Evolutionary conservation across 148 eudicot genomes (phyloP), one percentile per base, ranked within the genome.

Genomic region (Dianthus caryophyllus): DNA sequence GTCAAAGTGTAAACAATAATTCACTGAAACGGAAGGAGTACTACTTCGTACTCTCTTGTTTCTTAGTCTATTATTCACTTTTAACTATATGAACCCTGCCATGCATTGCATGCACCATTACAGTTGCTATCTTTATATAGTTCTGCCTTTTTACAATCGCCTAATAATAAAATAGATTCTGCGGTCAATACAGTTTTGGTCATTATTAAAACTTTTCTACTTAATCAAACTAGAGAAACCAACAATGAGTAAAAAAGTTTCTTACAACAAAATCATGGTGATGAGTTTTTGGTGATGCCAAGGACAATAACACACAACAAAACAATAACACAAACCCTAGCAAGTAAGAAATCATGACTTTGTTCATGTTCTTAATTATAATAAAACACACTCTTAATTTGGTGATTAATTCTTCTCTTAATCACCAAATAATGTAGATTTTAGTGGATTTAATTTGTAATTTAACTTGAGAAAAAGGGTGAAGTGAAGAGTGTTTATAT

Each of bases 211-310:
- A 7, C 38, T 33, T 33, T 33, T 33, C 7, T 3, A 33, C 38
- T 3, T 41, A 9, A 41, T 3, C 12, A 41, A 41, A 4, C 20
- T 51, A 51, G n/a, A 51, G 17, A 3, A 17, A 53, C 21, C 22
- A 53, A 18, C 12, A 13, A 29, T 7, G n/a, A n/a, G n/a, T n/a
- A n/a, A 7, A 41, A 61, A 36, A 4, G 20, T 33, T 55, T 2
- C 76, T 71, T 68, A 86, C 96, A 54, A 87, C 85, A 74, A 89
- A 89, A 38, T 84, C 82, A 62, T 89, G 87, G 76, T 78, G 69
- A 44, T 81, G 87, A 74, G 80, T 78, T 77, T 71, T 78, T 7
- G 91, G 85, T 22, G 80, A 72, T 14, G 84, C 81, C 14, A 68
- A 61, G 26, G 76, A 75, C 52, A 62, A 2, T n/a, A 86, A 56